Evolutionary conservation across 371 early-diverging fungal genomes (phyloP).

Genomic region (Gilbertella persicaria): DNA sequence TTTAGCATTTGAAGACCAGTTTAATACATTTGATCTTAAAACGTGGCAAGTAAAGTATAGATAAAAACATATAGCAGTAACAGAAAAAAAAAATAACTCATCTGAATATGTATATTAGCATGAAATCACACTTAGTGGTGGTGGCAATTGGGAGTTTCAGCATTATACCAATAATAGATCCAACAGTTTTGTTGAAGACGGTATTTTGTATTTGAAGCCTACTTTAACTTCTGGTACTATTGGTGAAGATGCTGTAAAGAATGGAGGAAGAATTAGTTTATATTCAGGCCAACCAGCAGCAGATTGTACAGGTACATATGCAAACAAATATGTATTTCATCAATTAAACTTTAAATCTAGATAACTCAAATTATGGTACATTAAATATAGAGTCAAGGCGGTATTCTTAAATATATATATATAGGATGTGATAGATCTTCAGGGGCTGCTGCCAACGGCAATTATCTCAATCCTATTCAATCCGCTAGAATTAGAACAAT

Average conservation of each 20-base stretch:
- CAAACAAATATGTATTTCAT: neutral
- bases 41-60: constrained; percentile 51
- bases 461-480: constrained; percentile 69
- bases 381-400: too few relatives aligned
- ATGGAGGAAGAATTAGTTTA: constrained; percentile 38
- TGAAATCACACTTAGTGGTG: constrained; percentile 57
- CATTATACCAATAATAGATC: constrained; percentile 62
- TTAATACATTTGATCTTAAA: constrained; percentile 57
- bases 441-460: constrained; percentile 44
- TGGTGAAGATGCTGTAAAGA: constrained; percentile 35
- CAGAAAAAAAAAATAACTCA: neutral
- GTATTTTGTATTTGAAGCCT: constrained; percentile 66
- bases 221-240: constrained; percentile 53
- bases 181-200: constrained; percentile 67
- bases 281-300: constrained; percentile 39
- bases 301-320: constrained; percentile 36
- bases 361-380: constrained; percentile 43
- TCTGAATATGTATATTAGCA: too few relatives aligned
- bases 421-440: constrained; percentile 58
- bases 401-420: too few relatives aligned
- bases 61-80: neutral
- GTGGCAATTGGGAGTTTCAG: constrained; percentile 62
- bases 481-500: constrained; percentile 58
- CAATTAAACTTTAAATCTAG: constrained; percentile 8
- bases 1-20: constrained; percentile 64